Conservation (phyloP, 1,139 yeast genomes). For the Scheffersomyces stambukii region DNA sequence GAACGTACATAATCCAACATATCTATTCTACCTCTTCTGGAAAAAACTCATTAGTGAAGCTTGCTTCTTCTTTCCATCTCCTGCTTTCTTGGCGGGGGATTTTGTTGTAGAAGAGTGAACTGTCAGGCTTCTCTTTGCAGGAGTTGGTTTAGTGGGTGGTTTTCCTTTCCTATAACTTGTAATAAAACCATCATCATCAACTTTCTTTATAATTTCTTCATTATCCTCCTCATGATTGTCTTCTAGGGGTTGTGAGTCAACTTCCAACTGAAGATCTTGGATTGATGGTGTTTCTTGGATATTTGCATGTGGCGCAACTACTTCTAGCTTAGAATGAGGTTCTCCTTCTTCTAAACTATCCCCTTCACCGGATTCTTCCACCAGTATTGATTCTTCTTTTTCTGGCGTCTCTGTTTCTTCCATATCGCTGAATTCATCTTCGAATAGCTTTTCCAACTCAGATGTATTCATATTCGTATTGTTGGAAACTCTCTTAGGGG, state of each 20-base stretch:
- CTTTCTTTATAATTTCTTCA: slow-evolving; percentile 15
- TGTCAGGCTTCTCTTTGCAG: slow-evolving; percentile 7
- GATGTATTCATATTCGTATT: slow-evolving; percentile 10
- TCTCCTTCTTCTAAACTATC: too few relatives aligned
- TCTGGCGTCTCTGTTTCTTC: slow-evolving; percentile 3
- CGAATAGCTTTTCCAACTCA: slow-evolving; percentile 16
- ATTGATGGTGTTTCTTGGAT: too few relatives aligned
- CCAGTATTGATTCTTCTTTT: slow-evolving; percentile 6
- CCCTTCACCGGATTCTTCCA: slow-evolving; percentile 3
- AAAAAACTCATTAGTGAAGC: slow-evolving; percentile 40
- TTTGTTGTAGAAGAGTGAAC: slow-evolving; percentile 7
- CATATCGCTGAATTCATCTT: slow-evolving; percentile 5
- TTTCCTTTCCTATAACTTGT: slow-evolving; percentile 25
- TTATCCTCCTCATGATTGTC: slow-evolving; percentile 8
- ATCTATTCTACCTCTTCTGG: slow-evolving; percentile 16
- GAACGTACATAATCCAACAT: too few relatives aligned
- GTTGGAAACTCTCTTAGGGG: slow-evolving; percentile 4
- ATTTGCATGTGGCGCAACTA: too few relatives aligned
- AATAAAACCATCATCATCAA: slow-evolving; percentile 41
- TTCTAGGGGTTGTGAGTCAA: neutral
- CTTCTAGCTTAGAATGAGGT: too few relatives aligned
- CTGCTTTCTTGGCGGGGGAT: slow-evolving; percentile 11
- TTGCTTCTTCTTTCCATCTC: slow-evolving; percentile 26
- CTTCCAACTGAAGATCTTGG: neutral
- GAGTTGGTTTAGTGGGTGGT: slow-evolving; percentile 13